These are phyloP conservation scores for Arabidopsis suecica DNA, from an alignment of 345 rosid genomes.

Conservation along the genomic window DNA sequence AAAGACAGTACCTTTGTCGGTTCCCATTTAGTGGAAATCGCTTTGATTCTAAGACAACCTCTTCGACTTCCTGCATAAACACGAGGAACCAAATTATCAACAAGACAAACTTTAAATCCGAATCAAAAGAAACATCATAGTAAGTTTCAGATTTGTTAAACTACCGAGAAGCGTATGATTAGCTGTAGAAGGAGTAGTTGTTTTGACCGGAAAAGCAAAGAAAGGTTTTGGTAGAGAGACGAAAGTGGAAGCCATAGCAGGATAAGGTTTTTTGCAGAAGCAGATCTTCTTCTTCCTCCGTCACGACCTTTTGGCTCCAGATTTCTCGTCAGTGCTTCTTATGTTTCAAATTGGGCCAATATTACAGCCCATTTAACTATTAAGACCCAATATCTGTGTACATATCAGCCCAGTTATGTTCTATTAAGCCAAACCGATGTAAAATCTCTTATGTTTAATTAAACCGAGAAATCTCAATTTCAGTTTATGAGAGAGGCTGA, in stretches of 20 bases:
- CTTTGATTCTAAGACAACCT: conserved; percentile 64
- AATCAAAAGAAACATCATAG: background rate
- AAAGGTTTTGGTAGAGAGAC: conserved; percentile 58
- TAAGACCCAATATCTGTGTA: background rate
- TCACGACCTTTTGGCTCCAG: conserved; percentile 6
- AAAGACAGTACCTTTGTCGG: conserved; percentile 65
- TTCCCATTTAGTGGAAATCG: conserved; percentile 74
- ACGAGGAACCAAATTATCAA: background rate
- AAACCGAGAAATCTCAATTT: too few relatives aligned
- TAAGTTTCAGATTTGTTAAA: conserved; percentile 5
- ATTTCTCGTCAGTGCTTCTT: conserved; percentile 7
- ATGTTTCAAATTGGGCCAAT: conserved; percentile 19
- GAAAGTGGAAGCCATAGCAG: conserved; percentile 51
- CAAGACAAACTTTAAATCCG: background rate
- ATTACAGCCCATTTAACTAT: conserved; percentile 4
- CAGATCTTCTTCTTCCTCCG: conserved; percentile 30
- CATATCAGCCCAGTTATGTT: background rate
- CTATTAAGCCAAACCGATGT: background rate
- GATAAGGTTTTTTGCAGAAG: conserved; percentile 37
- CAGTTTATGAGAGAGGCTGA: too few relatives aligned
- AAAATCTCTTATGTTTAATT: too few relatives aligned
- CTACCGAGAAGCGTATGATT: conserved; percentile 51
- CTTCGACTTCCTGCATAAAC: conserved; percentile 46
- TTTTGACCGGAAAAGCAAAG: conserved; percentile 42
- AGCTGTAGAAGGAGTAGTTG: conserved; percentile 39